Conservation (phyloP, 352 stramenopile genomes). For the Bremia lactucae region DNA sequence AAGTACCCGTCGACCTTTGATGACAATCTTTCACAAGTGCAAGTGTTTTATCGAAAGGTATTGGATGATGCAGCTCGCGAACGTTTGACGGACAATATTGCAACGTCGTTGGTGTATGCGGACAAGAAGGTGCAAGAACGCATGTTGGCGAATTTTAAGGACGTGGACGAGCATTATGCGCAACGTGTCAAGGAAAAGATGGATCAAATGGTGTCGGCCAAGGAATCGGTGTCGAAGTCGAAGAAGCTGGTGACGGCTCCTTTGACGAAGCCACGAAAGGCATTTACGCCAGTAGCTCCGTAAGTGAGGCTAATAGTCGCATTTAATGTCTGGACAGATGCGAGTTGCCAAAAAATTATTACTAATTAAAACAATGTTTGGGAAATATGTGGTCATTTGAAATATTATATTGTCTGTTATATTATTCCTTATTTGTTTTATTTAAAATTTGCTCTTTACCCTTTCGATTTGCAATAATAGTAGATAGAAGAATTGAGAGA, state of each 20-base stretch:
- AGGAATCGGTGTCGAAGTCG: conserved; percentile 9
- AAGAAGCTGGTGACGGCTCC: conserved; percentile 23
- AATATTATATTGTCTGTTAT: too few relatives aligned
- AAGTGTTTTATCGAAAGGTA: conserved; percentile 55
- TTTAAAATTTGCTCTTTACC: too few relatives aligned
- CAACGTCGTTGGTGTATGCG: conserved; percentile 43
- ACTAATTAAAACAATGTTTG: too few relatives aligned
- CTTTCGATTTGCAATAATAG: too few relatives aligned
- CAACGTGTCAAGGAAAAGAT: conserved; percentile 27
- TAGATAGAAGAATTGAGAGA: too few relatives aligned
- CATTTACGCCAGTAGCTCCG: conserved; percentile 19
- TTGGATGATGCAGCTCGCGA: conserved; percentile 45
- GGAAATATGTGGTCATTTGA: too few relatives aligned
- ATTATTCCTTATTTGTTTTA: too few relatives aligned
- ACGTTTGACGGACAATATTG: conserved; percentile 67
- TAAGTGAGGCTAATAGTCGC: too few relatives aligned
- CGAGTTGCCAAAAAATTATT: too few relatives aligned
- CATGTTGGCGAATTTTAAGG: conserved; percentile 23
- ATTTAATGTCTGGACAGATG: too few relatives aligned
- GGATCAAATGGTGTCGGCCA: conserved; percentile 18
- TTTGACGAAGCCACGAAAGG: conserved; percentile 24
- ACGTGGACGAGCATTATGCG: conserved; percentile 27
- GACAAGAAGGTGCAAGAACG: conserved; percentile 20
- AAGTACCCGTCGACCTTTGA: conserved; percentile 55
- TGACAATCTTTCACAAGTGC: conserved; percentile 67